Percentiles rank a stretch among this genome's conserved stretches.
These are phyloP conservation scores for Pythium volutum DNA, from an alignment of 352 stramenopile genomes.

Conservation along the genomic window DNA sequence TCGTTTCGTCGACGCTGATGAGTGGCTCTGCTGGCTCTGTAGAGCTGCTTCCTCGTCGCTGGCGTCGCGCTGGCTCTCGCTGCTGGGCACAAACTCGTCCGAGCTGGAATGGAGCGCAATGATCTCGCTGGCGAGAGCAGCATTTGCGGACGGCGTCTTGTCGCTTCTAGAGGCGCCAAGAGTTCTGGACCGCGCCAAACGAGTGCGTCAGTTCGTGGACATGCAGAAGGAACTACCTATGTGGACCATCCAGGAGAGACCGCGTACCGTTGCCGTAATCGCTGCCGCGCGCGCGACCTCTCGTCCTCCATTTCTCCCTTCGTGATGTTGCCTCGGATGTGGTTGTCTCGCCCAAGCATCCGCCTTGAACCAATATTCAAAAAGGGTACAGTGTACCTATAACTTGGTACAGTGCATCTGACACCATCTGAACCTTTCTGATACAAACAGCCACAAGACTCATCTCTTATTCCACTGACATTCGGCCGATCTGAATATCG, in stretches of 20 bases:
- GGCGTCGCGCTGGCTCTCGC: not conserved
- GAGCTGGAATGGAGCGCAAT: constrained; percentile 21
- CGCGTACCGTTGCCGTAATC: constrained; percentile 24
- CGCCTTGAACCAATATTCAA: constrained; percentile 19
- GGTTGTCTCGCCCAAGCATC: not conserved
- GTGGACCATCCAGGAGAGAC: too few relatives aligned
- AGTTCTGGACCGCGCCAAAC: not conserved
- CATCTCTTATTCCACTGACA: not conserved
- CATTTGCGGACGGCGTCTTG: constrained; percentile 4
- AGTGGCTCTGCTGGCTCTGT: not conserved
- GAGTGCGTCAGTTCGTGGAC: not conserved
- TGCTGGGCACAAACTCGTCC: constrained; percentile 19
- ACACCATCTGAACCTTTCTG: not conserved
- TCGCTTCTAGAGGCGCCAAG: not conserved
- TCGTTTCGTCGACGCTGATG: not conserved
- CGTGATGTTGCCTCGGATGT: not conserved
- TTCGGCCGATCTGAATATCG: too few relatives aligned
- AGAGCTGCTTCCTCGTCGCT: constrained; percentile 1
- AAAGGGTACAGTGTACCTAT: constrained; percentile 26
- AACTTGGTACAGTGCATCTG: constrained; percentile 7
- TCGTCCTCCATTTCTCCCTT: constrained; percentile 9
- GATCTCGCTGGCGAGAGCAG: not conserved
- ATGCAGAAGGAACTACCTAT: not conserved
- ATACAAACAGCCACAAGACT: too few relatives aligned
- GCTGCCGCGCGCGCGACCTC: constrained; percentile 12